These are phyloP conservation scores for Mimosa pudica DNA, from an alignment of 306 rosid species.

Conservation along the genomic window DNA sequence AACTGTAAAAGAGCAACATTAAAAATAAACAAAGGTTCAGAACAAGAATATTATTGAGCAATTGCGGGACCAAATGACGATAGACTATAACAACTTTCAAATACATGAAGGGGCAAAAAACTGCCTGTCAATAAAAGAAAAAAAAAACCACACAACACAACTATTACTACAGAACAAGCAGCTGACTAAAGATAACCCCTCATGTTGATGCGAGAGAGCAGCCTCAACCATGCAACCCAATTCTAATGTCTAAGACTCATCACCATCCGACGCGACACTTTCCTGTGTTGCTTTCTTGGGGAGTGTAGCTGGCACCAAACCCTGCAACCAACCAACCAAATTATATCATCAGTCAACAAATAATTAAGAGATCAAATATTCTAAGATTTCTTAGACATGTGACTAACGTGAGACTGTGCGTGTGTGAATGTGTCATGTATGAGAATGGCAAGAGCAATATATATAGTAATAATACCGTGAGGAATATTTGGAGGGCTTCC, in stretches of 20 bases:
- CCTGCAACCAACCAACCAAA: constrained; percentile 36
- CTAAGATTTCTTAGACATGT: neutral
- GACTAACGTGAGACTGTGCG: neutral
- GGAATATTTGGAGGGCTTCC: constrained; percentile 47
- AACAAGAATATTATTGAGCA: constrained; percentile 28
- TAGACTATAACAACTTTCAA: neutral
- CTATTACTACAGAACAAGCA: neutral
- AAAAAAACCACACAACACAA: neutral
- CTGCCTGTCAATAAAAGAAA: constrained; percentile 8
- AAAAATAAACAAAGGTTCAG: neutral
- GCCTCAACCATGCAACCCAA: neutral
- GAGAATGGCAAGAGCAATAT: neutral
- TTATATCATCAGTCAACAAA: neutral
- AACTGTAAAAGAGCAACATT: neutral
- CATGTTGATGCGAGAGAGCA: neutral
- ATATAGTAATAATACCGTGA: constrained; percentile 14
- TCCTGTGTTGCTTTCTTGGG: constrained; percentile 10
- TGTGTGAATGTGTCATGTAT: neutral
- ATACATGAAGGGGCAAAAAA: neutral
- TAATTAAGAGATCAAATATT: neutral
- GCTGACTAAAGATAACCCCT: neutral
- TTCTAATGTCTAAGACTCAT: constrained; percentile 14
- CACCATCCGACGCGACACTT: constrained; percentile 12
- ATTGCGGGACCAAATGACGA: neutral
- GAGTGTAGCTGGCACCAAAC: constrained; percentile 29